phyloP scores from a whole-genome alignment of 768 basidiomycete species.

The Lentinus tigrinus region DNA sequence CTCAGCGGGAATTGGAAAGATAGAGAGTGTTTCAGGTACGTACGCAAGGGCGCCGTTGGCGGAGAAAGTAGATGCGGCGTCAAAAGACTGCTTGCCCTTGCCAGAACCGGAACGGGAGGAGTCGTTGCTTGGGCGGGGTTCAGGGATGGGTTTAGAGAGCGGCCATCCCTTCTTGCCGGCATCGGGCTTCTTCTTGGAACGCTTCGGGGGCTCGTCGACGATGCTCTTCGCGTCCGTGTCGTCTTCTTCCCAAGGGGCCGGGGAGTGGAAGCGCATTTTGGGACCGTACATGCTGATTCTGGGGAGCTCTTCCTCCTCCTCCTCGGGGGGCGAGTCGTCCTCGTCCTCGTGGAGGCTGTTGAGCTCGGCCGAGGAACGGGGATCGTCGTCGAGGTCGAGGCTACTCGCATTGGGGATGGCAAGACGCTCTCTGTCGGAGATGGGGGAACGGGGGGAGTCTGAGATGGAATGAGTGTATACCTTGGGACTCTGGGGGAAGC shows the following conservation, averaged over 20 bases:
- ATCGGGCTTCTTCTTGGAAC: slow-evolving; percentile 35
- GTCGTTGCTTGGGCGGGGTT: slow-evolving; percentile 61
- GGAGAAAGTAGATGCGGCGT: slow-evolving; percentile 50
- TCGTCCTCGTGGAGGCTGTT: slow-evolving; percentile 16
- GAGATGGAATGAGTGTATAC: slow-evolving; percentile 8
- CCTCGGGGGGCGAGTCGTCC: slow-evolving; percentile 31
- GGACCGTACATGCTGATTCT: slow-evolving; percentile 79
- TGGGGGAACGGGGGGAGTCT: slow-evolving; percentile 23
- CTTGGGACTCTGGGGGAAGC: slow-evolving; percentile 25
- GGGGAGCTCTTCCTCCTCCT: slow-evolving; percentile 43
- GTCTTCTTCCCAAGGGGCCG: slow-evolving; percentile 76
- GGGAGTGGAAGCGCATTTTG: slow-evolving; percentile 79
- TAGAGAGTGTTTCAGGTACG: slow-evolving; percentile 30
- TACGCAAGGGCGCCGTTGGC: slow-evolving; percentile 61
- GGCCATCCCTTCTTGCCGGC: slow-evolving; percentile 45
- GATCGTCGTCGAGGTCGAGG: slow-evolving; percentile 52
- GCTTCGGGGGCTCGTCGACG: slow-evolving; percentile 31
- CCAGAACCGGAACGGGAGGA: slow-evolving; percentile 48
- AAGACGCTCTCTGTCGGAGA: slow-evolving; percentile 38
- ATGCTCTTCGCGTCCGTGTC: slow-evolving; percentile 39
- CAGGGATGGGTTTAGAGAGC: slow-evolving; percentile 37
- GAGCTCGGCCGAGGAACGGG: slow-evolving; percentile 23
- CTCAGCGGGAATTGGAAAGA: slow-evolving; percentile 1
- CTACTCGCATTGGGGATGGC: slow-evolving; percentile 50
- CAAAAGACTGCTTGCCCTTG: slow-evolving; percentile 56